Evolutionary conservation across 176 grass and related monocot genomes (phyloP).

Genomic region (Hyparrhenia diplandra): DNA sequence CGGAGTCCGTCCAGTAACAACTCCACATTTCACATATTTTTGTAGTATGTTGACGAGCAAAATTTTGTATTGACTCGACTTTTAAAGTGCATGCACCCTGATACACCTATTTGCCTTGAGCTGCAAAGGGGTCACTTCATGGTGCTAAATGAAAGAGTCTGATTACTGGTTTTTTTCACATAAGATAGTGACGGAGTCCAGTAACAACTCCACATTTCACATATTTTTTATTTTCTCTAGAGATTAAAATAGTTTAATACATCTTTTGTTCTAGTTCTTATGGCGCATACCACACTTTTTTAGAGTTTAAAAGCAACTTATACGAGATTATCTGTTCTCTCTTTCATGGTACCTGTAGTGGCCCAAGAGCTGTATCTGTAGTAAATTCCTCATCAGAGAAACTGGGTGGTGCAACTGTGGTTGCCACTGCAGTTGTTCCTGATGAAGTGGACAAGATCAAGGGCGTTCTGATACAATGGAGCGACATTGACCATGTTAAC

Average conservation of each 20-base stretch:
- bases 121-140: conserved; percentile 63
- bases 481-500: conserved; percentile 57
- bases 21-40: too few species aligned
- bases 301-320: background rate
- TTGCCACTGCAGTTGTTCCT: conserved; percentile 79
- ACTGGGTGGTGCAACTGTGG: conserved; percentile 67
- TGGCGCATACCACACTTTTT: background rate
- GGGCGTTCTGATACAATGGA: conserved; percentile 57
- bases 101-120: conserved; percentile 71
- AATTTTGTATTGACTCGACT: too few species aligned
- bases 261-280: background rate
- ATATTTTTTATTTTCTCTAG: background rate
- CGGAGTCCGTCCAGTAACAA: too few species aligned
- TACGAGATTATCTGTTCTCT: background rate
- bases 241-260: background rate
- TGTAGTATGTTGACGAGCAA: too few species aligned
- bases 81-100: conserved; percentile 58
- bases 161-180: conserved; percentile 34
- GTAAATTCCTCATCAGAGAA: conserved; percentile 86
- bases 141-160: conserved; percentile 65
- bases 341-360: conserved; percentile 38
- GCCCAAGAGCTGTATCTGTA: conserved; percentile 81
- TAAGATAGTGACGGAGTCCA: conserved; percentile 32
- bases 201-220: conserved; percentile 37
- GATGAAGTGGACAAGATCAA: conserved; percentile 92